phyloP scores from a whole-genome alignment of 495 filamentous ascomycete genomes.

The Pseudoneurospora amorphoporcata region DNA sequence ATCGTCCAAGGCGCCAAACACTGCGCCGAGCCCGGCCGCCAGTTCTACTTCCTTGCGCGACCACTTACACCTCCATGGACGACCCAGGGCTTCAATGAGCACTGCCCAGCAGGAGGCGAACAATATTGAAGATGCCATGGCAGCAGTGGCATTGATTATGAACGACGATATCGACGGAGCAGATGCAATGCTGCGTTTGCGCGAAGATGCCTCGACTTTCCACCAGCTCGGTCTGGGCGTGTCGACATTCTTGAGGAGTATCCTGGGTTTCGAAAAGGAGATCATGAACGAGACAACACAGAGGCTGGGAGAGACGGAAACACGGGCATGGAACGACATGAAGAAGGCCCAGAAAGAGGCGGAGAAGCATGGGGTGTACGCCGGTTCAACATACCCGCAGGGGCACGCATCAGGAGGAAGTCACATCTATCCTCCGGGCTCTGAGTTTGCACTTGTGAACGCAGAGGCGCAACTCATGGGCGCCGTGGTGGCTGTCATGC shows the following conservation, averaged over 20 bases:
- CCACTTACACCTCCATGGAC: slow-evolving; percentile 7
- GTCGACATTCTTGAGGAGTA: slow-evolving; percentile 73
- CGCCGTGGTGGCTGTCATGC: slow-evolving; percentile 79
- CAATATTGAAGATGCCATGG: slow-evolving; percentile 41
- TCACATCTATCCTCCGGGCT: slow-evolving; percentile 63
- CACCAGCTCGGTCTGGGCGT: slow-evolving; percentile 80
- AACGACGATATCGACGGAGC: slow-evolving; percentile 89
- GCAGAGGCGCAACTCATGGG: slow-evolving; percentile 81
- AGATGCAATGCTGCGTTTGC: slow-evolving; percentile 60
- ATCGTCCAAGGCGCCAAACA: slow-evolving; percentile 8
- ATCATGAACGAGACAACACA: slow-evolving; percentile 78
- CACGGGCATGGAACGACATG: slow-evolving; percentile 63
- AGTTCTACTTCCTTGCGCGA: slow-evolving; percentile 7
- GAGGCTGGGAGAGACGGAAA: slow-evolving; percentile 69
- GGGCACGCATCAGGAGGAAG: slow-evolving; percentile 6
- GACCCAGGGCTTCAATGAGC: slow-evolving; percentile 17
- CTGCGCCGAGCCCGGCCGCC: slow-evolving; percentile 14
- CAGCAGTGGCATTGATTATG: slow-evolving; percentile 54
- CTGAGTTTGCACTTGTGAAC: slow-evolving; percentile 66
- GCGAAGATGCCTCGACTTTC: slow-evolving; percentile 71
- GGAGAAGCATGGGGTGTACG: slow-evolving; percentile 16
- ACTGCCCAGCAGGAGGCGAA: slow-evolving; percentile 15
- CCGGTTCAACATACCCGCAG: slow-evolving; percentile 11
- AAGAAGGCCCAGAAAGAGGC: slow-evolving; percentile 56
- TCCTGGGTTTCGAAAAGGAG: slow-evolving; percentile 90